Evolutionary conservation across 495 filamentous ascomycete species (phyloP).

Genomic region (Sordaria brevicollis): DNA sequence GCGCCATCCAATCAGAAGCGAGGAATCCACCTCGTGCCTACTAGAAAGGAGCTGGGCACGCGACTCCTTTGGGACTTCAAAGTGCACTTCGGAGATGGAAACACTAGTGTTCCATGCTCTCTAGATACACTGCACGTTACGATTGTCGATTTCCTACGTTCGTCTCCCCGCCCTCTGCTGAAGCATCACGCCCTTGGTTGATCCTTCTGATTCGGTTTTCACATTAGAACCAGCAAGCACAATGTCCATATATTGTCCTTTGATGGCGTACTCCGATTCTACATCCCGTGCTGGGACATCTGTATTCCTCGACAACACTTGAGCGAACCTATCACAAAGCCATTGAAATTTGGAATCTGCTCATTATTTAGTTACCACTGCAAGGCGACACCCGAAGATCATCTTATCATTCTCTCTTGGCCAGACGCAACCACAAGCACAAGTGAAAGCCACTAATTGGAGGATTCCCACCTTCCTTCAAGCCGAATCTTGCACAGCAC

Average conservation of each 20-base stretch:
- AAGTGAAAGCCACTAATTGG: not conserved
- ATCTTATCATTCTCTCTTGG: not conserved
- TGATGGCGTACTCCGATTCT: not conserved
- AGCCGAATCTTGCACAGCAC: not conserved
- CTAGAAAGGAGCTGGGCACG: conserved; percentile 19
- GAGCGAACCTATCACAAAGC: not conserved
- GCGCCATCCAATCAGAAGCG: conserved; percentile 12
- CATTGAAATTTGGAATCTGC: not conserved
- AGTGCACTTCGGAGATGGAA: not conserved
- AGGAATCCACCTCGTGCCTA: conserved; percentile 16
- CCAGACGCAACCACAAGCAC: not conserved
- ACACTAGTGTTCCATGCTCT: not conserved
- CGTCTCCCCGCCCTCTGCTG: not conserved
- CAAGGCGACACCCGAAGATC: not conserved
- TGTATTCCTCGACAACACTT: not conserved
- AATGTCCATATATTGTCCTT: not conserved
- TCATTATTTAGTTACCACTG: not conserved
- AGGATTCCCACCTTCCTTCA: not conserved
- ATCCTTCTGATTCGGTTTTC: not conserved
- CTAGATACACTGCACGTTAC: not conserved
- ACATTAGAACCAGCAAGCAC: not conserved
- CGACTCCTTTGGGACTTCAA: conserved; percentile 7
- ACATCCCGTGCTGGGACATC: not conserved
- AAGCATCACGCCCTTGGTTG: not conserved
- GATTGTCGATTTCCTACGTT: not conserved